Percentiles rank a stretch among this genome's conserved stretches.
These are phyloP conservation scores for Lepidopterella palustris DNA, from an alignment of 495 filamentous ascomycete genomes.

Conservation along the genomic window DNA sequence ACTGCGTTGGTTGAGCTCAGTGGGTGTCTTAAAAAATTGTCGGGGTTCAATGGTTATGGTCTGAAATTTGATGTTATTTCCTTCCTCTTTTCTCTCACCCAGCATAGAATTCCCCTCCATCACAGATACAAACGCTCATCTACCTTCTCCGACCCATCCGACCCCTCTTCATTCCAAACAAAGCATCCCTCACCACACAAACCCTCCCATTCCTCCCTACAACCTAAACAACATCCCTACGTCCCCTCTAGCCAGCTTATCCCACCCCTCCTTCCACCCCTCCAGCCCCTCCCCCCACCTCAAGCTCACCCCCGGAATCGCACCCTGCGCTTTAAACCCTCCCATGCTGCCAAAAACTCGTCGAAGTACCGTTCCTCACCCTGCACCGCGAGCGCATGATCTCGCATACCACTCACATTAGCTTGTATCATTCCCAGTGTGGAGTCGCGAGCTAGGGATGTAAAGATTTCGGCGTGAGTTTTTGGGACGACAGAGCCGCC, in stretches of 20 bases:
- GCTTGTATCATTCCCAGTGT: constrained; percentile 31
- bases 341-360: constrained; percentile 41
- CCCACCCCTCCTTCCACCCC: constrained; percentile 26
- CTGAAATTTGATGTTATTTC: too few relatives aligned
- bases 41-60: too few relatives aligned
- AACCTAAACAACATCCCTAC: constrained; percentile 16
- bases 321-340: constrained; percentile 21
- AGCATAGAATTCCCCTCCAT: too few relatives aligned
- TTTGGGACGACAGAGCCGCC: constrained; percentile 41
- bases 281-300: constrained; percentile 22
- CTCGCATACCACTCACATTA: constrained; percentile 42
- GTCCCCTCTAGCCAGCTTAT: constrained; percentile 16
- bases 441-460: constrained; percentile 3
- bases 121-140: too few relatives aligned
- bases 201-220: background rate
- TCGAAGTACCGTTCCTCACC: constrained; percentile 59
- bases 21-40: too few relatives aligned
- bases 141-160: too few relatives aligned
- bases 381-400: constrained; percentile 37
- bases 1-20: too few relatives aligned
- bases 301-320: constrained; percentile 15
- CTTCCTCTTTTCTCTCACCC: too few relatives aligned
- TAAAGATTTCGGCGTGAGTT: constrained; percentile 25
- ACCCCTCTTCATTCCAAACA: too few relatives aligned
- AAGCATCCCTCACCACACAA: too few relatives aligned